A percentile compares a stretch with the other conserved stretches of the same genome.
These are phyloP conservation scores for Ustilago curta DNA, from an alignment of 1,284 basidiomycete genomes.

Conservation along the genomic window DNA sequence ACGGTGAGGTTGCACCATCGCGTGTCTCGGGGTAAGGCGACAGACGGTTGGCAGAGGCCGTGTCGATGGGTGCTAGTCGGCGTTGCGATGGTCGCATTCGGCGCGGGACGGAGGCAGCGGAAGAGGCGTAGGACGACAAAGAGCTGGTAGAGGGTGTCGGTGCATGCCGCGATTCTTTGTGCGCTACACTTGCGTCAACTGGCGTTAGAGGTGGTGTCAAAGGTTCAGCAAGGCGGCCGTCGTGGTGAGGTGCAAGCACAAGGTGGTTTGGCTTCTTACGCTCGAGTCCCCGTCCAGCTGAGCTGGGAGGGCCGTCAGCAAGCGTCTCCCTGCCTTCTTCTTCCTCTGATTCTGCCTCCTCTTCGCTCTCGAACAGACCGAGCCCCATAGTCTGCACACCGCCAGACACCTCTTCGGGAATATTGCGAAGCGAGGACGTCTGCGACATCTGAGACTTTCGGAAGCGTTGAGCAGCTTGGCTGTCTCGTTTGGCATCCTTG, in stretches of 20 bases:
- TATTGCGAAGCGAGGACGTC: slow-evolving; percentile 44
- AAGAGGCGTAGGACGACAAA: slow-evolving; percentile 25
- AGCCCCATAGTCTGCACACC: slow-evolving; percentile 40
- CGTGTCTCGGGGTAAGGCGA: slow-evolving; percentile 23
- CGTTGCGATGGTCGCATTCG: slow-evolving; percentile 23
- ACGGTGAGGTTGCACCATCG: slow-evolving; percentile 31
- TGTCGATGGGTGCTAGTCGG: slow-evolving; percentile 36
- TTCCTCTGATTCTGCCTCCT: slow-evolving; percentile 29
- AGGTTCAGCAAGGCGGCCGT: slow-evolving; percentile 26
- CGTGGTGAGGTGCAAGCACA: slow-evolving; percentile 30
- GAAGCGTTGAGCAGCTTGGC: slow-evolving; percentile 29
- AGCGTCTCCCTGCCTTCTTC: slow-evolving; percentile 30
- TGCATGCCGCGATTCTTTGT: slow-evolving; percentile 36
- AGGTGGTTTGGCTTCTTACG: slow-evolving; percentile 30
- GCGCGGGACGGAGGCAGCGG: slow-evolving; percentile 20
- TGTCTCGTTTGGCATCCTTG: slow-evolving; percentile 45
- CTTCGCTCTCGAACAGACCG: slow-evolving; percentile 43
- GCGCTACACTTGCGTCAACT: slow-evolving; percentile 19
- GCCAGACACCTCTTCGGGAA: slow-evolving; percentile 37
- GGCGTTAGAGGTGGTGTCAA: slow-evolving; percentile 48
- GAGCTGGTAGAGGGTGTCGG: slow-evolving; percentile 38
- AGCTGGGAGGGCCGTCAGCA: slow-evolving; percentile 25
- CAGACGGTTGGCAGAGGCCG: slow-evolving; percentile 29
- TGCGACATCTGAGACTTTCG: slow-evolving; percentile 40
- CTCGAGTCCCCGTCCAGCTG: neutral